phyloP scores from a whole-genome alignment of 2,329 filamentous ascomycete species.

The Xylaria polymorpha region DNA sequence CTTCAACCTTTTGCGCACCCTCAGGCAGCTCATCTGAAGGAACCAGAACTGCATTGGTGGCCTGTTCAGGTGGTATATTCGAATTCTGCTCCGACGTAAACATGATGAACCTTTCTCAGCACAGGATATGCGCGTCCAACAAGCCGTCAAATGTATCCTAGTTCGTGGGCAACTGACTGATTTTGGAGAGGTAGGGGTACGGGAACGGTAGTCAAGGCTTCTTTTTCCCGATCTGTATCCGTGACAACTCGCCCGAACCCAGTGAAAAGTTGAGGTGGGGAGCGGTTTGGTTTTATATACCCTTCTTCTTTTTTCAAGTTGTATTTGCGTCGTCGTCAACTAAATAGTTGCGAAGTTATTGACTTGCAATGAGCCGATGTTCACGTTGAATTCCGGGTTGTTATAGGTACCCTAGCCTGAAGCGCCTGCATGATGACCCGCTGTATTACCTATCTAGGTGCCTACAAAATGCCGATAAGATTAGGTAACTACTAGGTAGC shows the following conservation, averaged over 20 bases:
- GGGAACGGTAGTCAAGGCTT: neutral
- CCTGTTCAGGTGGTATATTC: conserved; percentile 67
- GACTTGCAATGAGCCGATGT: neutral
- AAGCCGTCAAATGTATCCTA: neutral
- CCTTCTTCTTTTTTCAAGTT: neutral
- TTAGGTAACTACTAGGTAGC: conserved; percentile 4
- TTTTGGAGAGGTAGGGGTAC: conserved; percentile 21
- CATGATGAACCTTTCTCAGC: conserved; percentile 39
- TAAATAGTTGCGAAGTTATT: neutral
- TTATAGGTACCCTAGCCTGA: conserved; percentile 27
- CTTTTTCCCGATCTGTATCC: neutral
- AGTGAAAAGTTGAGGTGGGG: neutral
- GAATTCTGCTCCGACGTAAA: conserved; percentile 39
- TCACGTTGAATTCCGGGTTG: neutral
- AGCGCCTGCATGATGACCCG: conserved; percentile 29
- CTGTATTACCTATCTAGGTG: neutral
- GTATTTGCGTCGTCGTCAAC: neutral
- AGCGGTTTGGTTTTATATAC: neutral
- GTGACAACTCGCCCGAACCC: neutral
- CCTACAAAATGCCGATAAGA: conserved; percentile 27
- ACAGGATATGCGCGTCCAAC: neutral
- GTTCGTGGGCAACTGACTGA: neutral
- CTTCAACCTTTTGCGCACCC: conserved; percentile 82
- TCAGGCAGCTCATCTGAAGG: conserved; percentile 84
- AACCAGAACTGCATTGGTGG: conserved; percentile 85